Conservation (phyloP, 192 early-diverging fungal genomes). For the Backusella australiensis region DNA sequence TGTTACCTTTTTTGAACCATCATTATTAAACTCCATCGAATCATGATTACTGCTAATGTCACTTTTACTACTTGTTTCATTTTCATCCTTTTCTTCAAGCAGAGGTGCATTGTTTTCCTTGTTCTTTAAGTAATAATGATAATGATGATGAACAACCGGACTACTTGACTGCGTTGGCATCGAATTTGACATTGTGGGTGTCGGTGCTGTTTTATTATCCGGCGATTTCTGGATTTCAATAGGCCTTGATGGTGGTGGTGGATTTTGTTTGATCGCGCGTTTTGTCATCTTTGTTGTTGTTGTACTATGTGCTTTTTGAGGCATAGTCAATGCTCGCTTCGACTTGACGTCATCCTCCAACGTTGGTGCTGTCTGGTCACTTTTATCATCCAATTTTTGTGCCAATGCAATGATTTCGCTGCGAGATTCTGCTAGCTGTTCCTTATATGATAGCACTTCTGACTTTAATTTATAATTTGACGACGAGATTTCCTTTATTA, state of each 20-base stretch:
- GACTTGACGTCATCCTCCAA: background rate
- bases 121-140: conserved; percentile 21
- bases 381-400: background rate
- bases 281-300: background rate
- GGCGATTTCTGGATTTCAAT: background rate
- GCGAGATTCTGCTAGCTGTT: conserved; percentile 12
- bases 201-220: background rate
- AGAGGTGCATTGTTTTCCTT: background rate
- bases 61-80: background rate
- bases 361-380: background rate
- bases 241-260: background rate
- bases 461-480: conserved; percentile 52
- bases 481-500: conserved; percentile 56
- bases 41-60: background rate
- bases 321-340: background rate
- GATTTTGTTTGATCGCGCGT: background rate
- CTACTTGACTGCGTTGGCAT: conserved; percentile 1
- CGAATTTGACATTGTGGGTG: background rate
- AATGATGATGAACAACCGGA: conserved; percentile 25
- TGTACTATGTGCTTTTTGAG: background rate
- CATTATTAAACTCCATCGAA: background rate
- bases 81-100: background rate
- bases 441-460: conserved; percentile 20
- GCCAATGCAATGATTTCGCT: background rate
- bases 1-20: background rate